Evolutionary conservation across 106 monocot species (phyloP).

Genomic region (Acanthochlamys bracteata): DNA sequence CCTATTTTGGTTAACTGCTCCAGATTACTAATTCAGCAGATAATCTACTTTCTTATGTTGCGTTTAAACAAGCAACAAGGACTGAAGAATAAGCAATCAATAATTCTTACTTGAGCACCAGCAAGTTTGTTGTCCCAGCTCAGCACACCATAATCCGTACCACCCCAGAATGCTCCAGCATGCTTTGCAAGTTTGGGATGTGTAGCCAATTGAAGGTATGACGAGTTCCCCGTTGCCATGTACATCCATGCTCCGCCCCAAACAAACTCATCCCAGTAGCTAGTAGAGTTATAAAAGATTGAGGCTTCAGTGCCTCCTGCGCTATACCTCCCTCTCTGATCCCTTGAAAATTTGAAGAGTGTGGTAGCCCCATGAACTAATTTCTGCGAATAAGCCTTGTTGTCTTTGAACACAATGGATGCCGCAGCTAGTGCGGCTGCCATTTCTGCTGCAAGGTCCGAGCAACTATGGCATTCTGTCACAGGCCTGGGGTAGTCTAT

Average conservation of each 20-base stretch:
- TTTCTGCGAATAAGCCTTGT: slow-evolving; percentile 72
- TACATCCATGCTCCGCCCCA: slow-evolving; percentile 96
- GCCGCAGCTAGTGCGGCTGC: slow-evolving; percentile 70
- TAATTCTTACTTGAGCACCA: slow-evolving; percentile 64
- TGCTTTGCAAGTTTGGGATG: slow-evolving; percentile 68
- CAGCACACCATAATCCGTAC: slow-evolving; percentile 75
- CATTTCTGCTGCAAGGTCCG: slow-evolving; percentile 90
- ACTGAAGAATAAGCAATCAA: not conserved
- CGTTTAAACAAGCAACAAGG: too few species aligned
- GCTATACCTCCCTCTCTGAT: slow-evolving; percentile 45
- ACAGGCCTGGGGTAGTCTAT: slow-evolving; percentile 79
- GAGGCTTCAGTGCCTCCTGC: slow-evolving; percentile 26
- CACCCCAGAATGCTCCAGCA: slow-evolving; percentile 90
- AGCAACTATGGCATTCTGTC: slow-evolving; percentile 58
- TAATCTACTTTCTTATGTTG: too few species aligned
- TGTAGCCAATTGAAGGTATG: slow-evolving; percentile 58
- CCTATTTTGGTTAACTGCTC: too few species aligned
- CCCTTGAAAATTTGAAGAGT: slow-evolving; percentile 56
- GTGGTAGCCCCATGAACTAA: slow-evolving; percentile 80
- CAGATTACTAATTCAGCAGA: too few species aligned
- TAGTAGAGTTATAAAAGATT: slow-evolving; percentile 40
- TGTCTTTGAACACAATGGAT: slow-evolving; percentile 90
- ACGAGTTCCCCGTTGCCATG: slow-evolving; percentile 65
- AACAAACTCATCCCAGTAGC: slow-evolving; percentile 85
- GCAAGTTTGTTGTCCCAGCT: slow-evolving; percentile 97